These are phyloP conservation scores for Rugonectria rugulosa DNA, from an alignment of 2,329 filamentous ascomycete genomes.

Conservation along the genomic window DNA sequence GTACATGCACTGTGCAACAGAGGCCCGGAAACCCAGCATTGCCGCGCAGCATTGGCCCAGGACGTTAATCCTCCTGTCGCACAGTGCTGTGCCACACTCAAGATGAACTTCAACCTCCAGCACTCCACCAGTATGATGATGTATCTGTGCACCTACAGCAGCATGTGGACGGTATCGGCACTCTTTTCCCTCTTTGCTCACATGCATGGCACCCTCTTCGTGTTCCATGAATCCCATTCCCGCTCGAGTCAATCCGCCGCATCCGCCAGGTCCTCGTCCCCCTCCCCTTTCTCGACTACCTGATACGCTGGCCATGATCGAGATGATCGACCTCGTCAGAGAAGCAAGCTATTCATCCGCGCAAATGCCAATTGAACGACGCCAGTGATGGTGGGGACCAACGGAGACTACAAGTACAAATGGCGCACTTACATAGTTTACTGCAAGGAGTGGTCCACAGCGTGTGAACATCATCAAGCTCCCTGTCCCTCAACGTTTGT, in stretches of 20 bases:
- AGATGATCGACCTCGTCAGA: neutral
- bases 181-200: conserved; percentile 36
- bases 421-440: conserved; percentile 13
- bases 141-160: conserved; percentile 28
- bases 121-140: conserved; percentile 16
- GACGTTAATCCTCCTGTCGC: conserved; percentile 25
- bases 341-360: neutral
- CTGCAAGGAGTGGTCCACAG: conserved; percentile 29
- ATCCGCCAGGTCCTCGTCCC: neutral
- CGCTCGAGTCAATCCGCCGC: conserved; percentile 12
- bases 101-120: conserved; percentile 28
- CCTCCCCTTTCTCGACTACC: neutral
- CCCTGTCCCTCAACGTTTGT: conserved; percentile 31
- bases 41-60: conserved; percentile 14
- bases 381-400: conserved; percentile 3
- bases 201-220: conserved; percentile 26
- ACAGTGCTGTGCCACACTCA: conserved; percentile 33
- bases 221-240: conserved; percentile 18
- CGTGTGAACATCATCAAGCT: conserved; percentile 25
- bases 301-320: neutral
- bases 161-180: conserved; percentile 33
- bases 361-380: neutral
- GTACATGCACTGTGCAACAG: too few species aligned
- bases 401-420: neutral
- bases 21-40: conserved; percentile 19